These are phyloP conservation scores for Clitoria ternatea DNA, from an alignment of 306 rosid genomes.

Conservation along the genomic window DNA sequence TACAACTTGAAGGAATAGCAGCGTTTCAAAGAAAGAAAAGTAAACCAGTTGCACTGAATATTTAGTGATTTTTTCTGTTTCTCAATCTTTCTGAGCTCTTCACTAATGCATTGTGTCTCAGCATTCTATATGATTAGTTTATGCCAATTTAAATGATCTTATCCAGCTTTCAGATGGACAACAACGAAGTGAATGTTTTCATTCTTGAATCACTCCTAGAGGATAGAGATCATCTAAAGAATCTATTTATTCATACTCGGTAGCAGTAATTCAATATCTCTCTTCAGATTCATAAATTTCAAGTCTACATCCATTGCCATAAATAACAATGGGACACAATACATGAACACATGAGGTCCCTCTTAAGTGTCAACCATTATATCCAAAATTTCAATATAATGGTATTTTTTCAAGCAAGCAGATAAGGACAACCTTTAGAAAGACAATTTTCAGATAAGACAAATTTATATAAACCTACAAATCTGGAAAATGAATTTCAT, in stretches of 20 bases:
- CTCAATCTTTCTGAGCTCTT: no score
- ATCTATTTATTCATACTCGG: neutral
- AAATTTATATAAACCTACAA: neutral
- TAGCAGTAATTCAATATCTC: neutral
- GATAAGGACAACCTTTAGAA: neutral
- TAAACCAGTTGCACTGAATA: no score
- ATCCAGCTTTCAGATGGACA: neutral
- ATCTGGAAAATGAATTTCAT: constrained; percentile 19
- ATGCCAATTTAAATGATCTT: neutral
- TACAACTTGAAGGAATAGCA: neutral
- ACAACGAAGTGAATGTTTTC: neutral
- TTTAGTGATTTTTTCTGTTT: no score
- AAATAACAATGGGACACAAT: neutral
- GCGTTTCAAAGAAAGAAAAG: neutral
- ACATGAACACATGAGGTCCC: neutral
- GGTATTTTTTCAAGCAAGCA: neutral
- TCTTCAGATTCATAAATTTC: neutral
- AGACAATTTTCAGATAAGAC: neutral
- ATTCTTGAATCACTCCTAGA: neutral
- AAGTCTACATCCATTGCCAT: neutral
- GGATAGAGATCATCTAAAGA: neutral
- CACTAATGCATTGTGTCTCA: no score
- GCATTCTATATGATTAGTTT: neutral
- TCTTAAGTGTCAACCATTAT: neutral
- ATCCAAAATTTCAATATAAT: neutral